These are phyloP conservation scores for Lachnum nothofagi DNA, from an alignment of 2,329 filamentous ascomycete species.

Conservation along the genomic window DNA sequence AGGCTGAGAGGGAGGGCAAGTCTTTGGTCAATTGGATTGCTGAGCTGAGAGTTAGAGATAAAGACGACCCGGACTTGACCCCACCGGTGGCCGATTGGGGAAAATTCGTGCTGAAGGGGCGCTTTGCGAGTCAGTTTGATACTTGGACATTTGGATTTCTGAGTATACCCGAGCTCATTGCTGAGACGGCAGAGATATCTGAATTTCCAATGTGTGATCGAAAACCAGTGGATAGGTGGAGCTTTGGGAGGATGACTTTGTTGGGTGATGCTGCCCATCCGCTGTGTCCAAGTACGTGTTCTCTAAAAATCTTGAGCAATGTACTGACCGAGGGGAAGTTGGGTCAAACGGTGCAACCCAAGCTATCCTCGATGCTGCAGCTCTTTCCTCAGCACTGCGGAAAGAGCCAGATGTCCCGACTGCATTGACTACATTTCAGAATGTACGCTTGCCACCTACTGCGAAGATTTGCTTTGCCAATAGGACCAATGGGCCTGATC, in stretches of 20 bases:
- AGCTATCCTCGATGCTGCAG: slow-evolving; percentile 42
- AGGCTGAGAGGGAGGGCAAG: slow-evolving; percentile 34
- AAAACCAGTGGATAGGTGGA: slow-evolving; percentile 39
- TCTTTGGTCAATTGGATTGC: slow-evolving; percentile 45
- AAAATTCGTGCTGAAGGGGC: slow-evolving; percentile 37
- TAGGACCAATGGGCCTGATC: slow-evolving; percentile 42
- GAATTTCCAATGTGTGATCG: slow-evolving; percentile 45
- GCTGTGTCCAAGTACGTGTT: slow-evolving; percentile 37
- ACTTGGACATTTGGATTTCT: slow-evolving; percentile 40
- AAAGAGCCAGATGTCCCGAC: slow-evolving; percentile 26
- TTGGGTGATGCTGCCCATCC: slow-evolving; percentile 38
- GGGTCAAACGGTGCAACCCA: slow-evolving; percentile 41
- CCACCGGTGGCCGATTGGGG: slow-evolving; percentile 43
- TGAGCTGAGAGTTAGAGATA: slow-evolving; percentile 39
- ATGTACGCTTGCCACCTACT: slow-evolving; percentile 38
- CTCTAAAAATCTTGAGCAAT: not conserved
- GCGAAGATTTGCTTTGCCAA: slow-evolving; percentile 44
- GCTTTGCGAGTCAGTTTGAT: slow-evolving; percentile 38
- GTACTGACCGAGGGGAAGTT: slow-evolving; percentile 16
- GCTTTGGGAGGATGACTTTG: slow-evolving; percentile 35
- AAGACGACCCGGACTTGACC: slow-evolving; percentile 39
- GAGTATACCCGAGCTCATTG: slow-evolving; percentile 39
- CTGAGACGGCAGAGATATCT: slow-evolving; percentile 38
- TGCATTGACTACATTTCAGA: slow-evolving; percentile 38
- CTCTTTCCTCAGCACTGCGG: slow-evolving; percentile 34